Conservation (phyloP, 257 asterid species). For the Solanum appendiculatum region DNA sequence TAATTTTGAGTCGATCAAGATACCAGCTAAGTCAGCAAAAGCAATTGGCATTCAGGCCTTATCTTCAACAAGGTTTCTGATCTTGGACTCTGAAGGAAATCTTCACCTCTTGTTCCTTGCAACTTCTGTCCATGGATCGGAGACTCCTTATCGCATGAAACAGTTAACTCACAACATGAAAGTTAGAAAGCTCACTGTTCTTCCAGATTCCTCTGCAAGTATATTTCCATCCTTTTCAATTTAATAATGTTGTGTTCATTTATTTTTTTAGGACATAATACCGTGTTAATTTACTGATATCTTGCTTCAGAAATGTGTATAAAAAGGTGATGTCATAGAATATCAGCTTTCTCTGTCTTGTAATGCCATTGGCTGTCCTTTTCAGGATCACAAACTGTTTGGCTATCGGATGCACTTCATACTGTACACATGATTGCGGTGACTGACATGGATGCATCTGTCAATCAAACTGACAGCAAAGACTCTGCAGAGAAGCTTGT, state of each 20-base stretch:
- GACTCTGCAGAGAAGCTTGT: constrained; percentile 22
- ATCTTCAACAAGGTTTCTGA: constrained; percentile 40
- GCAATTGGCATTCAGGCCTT: constrained; percentile 56
- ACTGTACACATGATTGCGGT: constrained; percentile 47
- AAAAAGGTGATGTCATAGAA: neutral
- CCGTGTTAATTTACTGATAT: neutral
- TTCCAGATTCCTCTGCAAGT: constrained; percentile 49
- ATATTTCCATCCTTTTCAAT: neutral
- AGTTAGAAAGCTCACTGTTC: constrained; percentile 49
- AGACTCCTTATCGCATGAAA: constrained; percentile 29
- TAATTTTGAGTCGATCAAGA: constrained; percentile 15
- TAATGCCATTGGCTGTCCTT: neutral
- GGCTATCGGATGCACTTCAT: constrained; percentile 80
- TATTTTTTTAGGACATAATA: neutral
- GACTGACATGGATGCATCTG: constrained; percentile 37
- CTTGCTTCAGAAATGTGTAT: neutral
- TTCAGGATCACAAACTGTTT: constrained; percentile 56
- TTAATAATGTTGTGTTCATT: neutral
- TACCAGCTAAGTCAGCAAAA: constrained; percentile 37
- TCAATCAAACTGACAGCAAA: constrained; percentile 26
- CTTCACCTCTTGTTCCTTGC: constrained; percentile 44
- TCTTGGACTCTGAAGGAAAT: constrained; percentile 69
- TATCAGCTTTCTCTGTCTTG: neutral
- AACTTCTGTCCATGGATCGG: constrained; percentile 36
- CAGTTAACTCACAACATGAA: constrained; percentile 45